Evolutionary conservation across 192 early-diverging fungal genomes (phyloP), one percentile per base, ranked within the genome.

Genomic region (Phycomyces blakesleeanus): DNA sequence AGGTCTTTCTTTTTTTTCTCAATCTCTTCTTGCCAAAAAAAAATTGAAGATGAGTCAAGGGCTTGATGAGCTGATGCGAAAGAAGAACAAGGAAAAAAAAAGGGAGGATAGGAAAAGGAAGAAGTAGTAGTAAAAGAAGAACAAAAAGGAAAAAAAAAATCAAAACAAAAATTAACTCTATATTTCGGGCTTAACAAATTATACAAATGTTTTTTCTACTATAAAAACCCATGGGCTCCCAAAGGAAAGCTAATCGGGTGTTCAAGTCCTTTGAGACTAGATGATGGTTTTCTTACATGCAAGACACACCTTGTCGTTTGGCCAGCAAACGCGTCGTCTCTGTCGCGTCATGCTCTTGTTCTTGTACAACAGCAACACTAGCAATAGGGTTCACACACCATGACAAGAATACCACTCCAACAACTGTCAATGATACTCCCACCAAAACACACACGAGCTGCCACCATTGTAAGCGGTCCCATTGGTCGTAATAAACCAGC

Each of bases 401-500:
- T 20, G 88, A 88, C 24, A 91, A 66, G 20, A 91, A 72, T 39
- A 84, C 57, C 3, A 91, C 89, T 3, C 89, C 89, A 16, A 69
- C 56, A 8, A 84, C 75, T 15, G 89, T 83, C 52, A 88, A 61
- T 15, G 77, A 73, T 34, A 89, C 82, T 27, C 89, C 89, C 11
- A 85, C 61, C 25, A 85, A 77, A 34, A 91, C 87, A 60, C 87
- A 74, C 5, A 84, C 52, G 38, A 89, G 71, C 65, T 90, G 88
- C 55, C 75, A 75, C 65, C 83, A 74, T 24, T 62, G 67, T 22
- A 91, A 71, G 21, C 83, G 74, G 0, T 73, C 73, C 74, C 89
- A 72, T 71, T 91, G 89, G 66, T 89, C 74, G 66, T 87, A 91
- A 57, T 91, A 91, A 6, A 91, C 88, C 20, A 91, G 72, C 18